Evolutionary conservation across 2,329 filamentous ascomycete genomes (phyloP), one percentile per base, ranked within the genome.

Genomic region (Colletotrichum abscissum): DNA sequence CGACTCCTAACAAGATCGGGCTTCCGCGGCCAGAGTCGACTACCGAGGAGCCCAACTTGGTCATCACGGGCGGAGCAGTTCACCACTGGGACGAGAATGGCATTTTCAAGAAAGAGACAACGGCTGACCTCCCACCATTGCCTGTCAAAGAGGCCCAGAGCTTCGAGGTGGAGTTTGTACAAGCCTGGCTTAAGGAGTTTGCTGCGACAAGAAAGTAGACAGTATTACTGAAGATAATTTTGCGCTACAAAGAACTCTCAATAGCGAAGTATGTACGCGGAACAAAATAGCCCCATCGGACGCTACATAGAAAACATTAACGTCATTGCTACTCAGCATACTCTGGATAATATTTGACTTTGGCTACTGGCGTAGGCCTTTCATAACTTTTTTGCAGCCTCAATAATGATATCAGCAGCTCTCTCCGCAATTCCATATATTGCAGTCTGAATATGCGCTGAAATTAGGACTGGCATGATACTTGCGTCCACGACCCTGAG

Each of bases 61-160:
- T 96, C 59, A 94, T 97, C 56, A 84, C 87, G 4, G 88, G 88
- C 24, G 93, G 90, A 0, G 70, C 70, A 3, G 93, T 95, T 24
- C 94, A 97, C 80, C 94, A 96, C 80, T 97, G 93, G 92, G 93
- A 94, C 76, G 92, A 93, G 83, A 92, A 93, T 75, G 92, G 91
- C 1, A 77, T 93, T 19, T 90, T 92, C 64, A 81, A 85, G 1
- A 92, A 92, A 72, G 86, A 93, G 81, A 92, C 91, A 0, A 88
- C 86, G 2, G 5, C 85, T 1, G 82, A 82, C 0, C 77, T 94
- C 30, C 92, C 92, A 1, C 92, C 92, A 0, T 77, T 81, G 1
- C 83, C 90, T 2, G 87, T 95, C 4, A 85, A 83, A 2, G 85
- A 91, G 19, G 86, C 89, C 1, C 93, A 95, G 79, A 79, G 82